Base-by-base conservation (phyloP, 2,329 filamentous ascomycete genomes). In the Hypoxylon sp. region DNA sequence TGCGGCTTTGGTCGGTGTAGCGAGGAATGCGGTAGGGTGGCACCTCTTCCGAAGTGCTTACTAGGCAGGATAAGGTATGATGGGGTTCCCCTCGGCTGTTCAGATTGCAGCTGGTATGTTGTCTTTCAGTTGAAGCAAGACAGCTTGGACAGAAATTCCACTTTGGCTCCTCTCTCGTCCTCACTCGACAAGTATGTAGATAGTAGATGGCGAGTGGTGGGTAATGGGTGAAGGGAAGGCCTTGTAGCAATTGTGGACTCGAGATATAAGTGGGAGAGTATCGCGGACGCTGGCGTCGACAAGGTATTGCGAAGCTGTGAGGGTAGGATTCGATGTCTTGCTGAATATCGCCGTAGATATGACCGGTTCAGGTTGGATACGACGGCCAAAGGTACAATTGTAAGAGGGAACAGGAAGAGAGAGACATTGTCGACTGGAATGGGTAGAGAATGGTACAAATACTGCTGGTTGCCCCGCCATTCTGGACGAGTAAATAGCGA, bases 381-480 rank as follows among this genome's bases (percentile, higher is more conserved):
- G 21, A 48, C 20, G 15, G 23, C 15, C 35, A 24, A 21, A 33
- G 9, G 37, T 33, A 38, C 4, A 26, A 4, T n/a, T 21, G 15
- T 37, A 50, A 37, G 46, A 35, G 33, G 37, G 41, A 47, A 24
- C 43, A 56, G 48, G 33, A 53, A 40, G 51, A 29, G 24, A 53
- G 37, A 23, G 31, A 29, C 23, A 52, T 37, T 33, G 18, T n/a
- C 43, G 29, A 48, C 29, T 47, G 41, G 60, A 55, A 61, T 57
- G 48, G 17, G 33, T 6, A 42, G 6, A 15, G 20, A 13, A 51
- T 31, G 38, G 51, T 54, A 67, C 68, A 77, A 77, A 77, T 78
- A 74, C 60, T 66, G 63, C 60, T 69, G 69, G 79, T 79, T 81
- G 78, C 77, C 79, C 78, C 75, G 79, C 78, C 79, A 81, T 77